Percentiles rank a stretch among this genome's conserved stretches.
Conservation (phyloP, 2,329 filamentous ascomycete species). For the Fusarium gaditjirri region DNA sequence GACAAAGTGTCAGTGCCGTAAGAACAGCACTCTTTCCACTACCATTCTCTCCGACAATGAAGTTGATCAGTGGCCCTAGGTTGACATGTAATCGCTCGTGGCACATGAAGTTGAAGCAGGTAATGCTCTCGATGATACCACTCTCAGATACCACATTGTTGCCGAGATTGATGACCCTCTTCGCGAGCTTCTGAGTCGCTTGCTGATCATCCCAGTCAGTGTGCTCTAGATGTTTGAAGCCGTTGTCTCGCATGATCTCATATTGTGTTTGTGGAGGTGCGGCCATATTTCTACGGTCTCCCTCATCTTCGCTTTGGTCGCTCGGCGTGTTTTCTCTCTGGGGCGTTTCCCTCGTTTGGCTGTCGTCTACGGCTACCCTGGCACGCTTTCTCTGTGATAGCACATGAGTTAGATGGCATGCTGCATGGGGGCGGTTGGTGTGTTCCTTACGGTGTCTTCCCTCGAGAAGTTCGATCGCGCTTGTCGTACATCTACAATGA, state of each 20-base stretch:
- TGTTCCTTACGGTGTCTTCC: conserved; percentile 52
- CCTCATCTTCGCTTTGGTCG: conserved; percentile 48
- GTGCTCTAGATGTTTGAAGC: conserved; percentile 67
- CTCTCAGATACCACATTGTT: conserved; percentile 82
- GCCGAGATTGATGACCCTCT: conserved; percentile 59
- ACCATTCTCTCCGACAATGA: conserved; percentile 96
- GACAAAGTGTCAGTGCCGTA: conserved; percentile 89
- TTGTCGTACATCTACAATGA: conserved; percentile 50
- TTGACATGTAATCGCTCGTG: conserved; percentile 83
- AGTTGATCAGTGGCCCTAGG: conserved; percentile 95
- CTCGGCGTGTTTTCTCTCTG: conserved; percentile 39
- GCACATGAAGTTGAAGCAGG: conserved; percentile 96
- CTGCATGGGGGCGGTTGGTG: neutral
- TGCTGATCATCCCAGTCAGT: conserved; percentile 69
- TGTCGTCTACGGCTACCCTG: conserved; percentile 46
- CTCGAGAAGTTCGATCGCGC: conserved; percentile 55
- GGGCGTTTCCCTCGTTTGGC: conserved; percentile 22
- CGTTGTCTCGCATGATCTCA: conserved; percentile 68
- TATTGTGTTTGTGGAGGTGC: conserved; percentile 68
- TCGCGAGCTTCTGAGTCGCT: conserved; percentile 72
- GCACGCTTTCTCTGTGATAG: conserved; percentile 47
- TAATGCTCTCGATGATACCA: conserved; percentile 88
- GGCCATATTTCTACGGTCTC: conserved; percentile 34
- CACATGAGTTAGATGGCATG: conserved; percentile 1
- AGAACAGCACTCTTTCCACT: conserved; percentile 97